Base-by-base conservation (phyloP, 2,329 filamentous ascomycete genomes). In the Aureobasidium musti region DNA sequence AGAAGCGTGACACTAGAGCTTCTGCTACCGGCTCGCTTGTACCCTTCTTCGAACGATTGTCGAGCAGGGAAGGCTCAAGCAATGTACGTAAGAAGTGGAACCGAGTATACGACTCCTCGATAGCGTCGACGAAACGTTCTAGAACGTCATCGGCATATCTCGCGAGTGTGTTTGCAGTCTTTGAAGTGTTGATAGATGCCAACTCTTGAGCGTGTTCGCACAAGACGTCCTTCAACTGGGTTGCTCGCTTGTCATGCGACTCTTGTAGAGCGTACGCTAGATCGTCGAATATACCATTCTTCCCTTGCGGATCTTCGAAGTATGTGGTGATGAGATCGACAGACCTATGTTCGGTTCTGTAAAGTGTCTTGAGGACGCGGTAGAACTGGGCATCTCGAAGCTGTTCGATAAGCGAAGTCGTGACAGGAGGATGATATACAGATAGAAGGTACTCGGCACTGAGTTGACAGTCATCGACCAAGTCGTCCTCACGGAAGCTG, bases 381-480 rank as follows among this genome's bases (percentile, higher is more conserved):
- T 91, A 96, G 76, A 98, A 99, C 0, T 87, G 86, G 1, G 95
- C 94, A 69, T 88, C 82, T 71, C 88, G 86, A 72, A 98, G 91
- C 0, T 91, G 79, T 0, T 91, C 88, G 68, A 98, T 89, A 72
- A 98, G 81, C 11, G 83, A 83, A 37, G 88, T 83, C 68, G 95
- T 83, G 74, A 97, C 90, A 3, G 94, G 88, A 19, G 96, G 95
- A 65, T 95, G 92, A 74, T 98, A 97, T 5, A 95, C 87, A 0
- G 96, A 98, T 23, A 99, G 82, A 0, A 99, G 81, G 76, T 99
- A 99, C 78, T 99, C 95, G 0, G 91, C 90, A 74, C 95, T 99
- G n/a, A 99, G 84, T 77, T 99, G 93, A 52, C 94, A 96, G 77
- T 99, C 95, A 64, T 97, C 94, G 4, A 89, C 89, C 72, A 98